Base-by-base conservation (phyloP, 495 filamentous ascomycete species). In the Lophiotrema nucula region DNA sequence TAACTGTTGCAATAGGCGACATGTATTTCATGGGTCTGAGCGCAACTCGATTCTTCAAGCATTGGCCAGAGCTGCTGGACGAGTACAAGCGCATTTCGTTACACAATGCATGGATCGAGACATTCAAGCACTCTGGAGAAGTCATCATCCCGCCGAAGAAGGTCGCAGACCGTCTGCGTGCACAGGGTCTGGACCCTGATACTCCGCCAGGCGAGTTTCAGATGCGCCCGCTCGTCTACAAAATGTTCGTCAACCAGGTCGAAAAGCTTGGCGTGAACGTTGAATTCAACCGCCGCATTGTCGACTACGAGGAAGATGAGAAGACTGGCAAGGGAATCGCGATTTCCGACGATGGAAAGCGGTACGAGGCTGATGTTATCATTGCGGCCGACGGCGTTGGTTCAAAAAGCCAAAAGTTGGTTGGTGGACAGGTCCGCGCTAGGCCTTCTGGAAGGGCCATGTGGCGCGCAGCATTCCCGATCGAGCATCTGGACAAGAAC, bases 341-440 rank as follows among this genome's bases (percentile, higher is more conserved):
- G 49, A 28, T 84, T 31, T 67, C 74, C 10, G 73, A 79, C 11
- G 74, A 74, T 33, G 80, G 77, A 15, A 75, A 82, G 67, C 68
- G 74, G 10, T 70, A 83, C 19, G 65, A 71, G 0, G 84, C 74
- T 0, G 79, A 87, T 58, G 73, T 86, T 3, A 81, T 87, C 0
- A 69, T 88, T 38, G 83, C 82, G 4, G 84, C 84, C 15, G 84
- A 88, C 61, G 84, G 84, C 0, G 80, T 87, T 3, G 72, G 83
- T 11, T 84, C 81, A 16, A 79, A 74, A 38, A 80, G 80, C n/a
- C 69, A 82, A 46, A 82, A 77, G 53, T 73, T 86, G 25, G 82
- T 85, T 3, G 62, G 73, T 13, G 84, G 81, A 2, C 70, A 80
- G 56, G 76, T 81, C 3, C 63, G 73, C 15, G 76, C 76, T 16